Percentiles rank a stretch among this genome's conserved stretches.
Conservation (phyloP, 139 green algal species). For the Picochlorum sp. region DNA sequence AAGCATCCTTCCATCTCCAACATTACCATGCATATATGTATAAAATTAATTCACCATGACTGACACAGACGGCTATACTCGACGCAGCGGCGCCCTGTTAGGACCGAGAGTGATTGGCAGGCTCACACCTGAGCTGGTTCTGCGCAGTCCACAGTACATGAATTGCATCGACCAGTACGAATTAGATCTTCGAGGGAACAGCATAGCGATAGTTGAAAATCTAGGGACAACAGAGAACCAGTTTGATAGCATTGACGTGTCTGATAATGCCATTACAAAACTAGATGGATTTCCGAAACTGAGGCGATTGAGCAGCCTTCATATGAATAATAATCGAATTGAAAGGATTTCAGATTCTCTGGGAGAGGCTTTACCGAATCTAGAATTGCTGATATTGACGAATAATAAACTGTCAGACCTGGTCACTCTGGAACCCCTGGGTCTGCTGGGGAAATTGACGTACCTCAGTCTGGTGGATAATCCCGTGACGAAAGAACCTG, state of each 20-base stretch:
- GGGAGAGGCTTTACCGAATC: slow-evolving; percentile 64
- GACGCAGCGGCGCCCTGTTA: not conserved
- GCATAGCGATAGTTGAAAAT: slow-evolving; percentile 86
- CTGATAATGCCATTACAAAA: slow-evolving; percentile 89
- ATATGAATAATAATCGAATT: slow-evolving; percentile 93
- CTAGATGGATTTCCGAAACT: slow-evolving; percentile 93
- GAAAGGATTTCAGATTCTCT: slow-evolving; percentile 46
- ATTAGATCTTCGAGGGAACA: slow-evolving; percentile 78
- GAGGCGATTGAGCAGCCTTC: slow-evolving; percentile 64
- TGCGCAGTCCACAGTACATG: slow-evolving; percentile 80
- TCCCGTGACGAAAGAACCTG: slow-evolving; percentile 64
- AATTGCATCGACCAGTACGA: slow-evolving; percentile 77
- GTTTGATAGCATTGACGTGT: slow-evolving; percentile 95
- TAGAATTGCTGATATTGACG: slow-evolving; percentile 82
- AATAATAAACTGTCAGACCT: slow-evolving; percentile 90
- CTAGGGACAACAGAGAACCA: slow-evolving; percentile 93
- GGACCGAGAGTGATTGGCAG: slow-evolving; percentile 49
- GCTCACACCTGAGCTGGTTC: slow-evolving; percentile 81
- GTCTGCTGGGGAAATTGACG: slow-evolving; percentile 52
- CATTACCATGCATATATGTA: not conserved
- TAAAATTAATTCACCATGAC: slow-evolving; percentile 1
- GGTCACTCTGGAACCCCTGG: slow-evolving; percentile 77
- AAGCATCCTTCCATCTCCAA: too few relatives aligned
- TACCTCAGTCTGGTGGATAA: slow-evolving; percentile 86
- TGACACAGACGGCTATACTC: slow-evolving; percentile 2